A percentile compares a stretch with the other conserved stretches of the same genome.
Conservation (phyloP, 1,139 yeast species). For the Diutina rugosa region DNA sequence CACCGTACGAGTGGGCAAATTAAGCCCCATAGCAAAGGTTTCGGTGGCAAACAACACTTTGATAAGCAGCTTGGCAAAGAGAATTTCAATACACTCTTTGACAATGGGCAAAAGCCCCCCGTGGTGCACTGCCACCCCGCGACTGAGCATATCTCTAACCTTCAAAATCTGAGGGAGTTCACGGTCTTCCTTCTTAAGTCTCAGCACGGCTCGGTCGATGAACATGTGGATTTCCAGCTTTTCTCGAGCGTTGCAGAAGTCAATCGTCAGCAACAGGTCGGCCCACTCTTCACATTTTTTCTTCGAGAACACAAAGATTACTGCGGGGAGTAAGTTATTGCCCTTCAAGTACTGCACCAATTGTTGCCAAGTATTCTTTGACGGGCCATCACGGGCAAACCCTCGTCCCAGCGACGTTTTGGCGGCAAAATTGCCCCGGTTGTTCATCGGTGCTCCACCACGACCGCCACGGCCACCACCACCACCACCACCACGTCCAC, state of each 20-base stretch:
- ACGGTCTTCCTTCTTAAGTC: constrained; percentile 85
- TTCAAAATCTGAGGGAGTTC: constrained; percentile 83
- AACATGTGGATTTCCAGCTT: constrained; percentile 89
- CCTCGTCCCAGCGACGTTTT: constrained; percentile 10
- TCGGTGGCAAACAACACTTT: constrained; percentile 94
- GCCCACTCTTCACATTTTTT: constrained; percentile 92
- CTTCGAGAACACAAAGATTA: constrained; percentile 84
- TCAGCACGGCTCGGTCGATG: constrained; percentile 74
- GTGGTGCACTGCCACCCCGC: constrained; percentile 96
- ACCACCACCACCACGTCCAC: constrained; percentile 79
- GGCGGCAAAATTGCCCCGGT: constrained; percentile 1
- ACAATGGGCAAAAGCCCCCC: constrained; percentile 94
- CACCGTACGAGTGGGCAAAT: constrained; percentile 93
- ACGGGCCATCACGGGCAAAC: constrained; percentile 53
- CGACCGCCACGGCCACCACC: constrained; percentile 47
- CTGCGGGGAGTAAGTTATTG: constrained; percentile 85
- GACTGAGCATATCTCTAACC: constrained; percentile 65
- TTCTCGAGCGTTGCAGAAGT: constrained; percentile 73
- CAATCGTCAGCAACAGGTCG: constrained; percentile 57
- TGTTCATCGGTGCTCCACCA: constrained; percentile 26
- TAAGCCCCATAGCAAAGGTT: constrained; percentile 96
- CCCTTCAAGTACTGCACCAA: constrained; percentile 78
- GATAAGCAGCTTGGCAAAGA: constrained; percentile 75
- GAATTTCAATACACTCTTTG: constrained; percentile 86
- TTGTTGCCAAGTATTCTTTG: constrained; percentile 65